Evolutionary conservation across 129 eudicot species (phyloP), one percentile per base, ranked within the genome.

Genomic region (Flaveria robusta): DNA sequence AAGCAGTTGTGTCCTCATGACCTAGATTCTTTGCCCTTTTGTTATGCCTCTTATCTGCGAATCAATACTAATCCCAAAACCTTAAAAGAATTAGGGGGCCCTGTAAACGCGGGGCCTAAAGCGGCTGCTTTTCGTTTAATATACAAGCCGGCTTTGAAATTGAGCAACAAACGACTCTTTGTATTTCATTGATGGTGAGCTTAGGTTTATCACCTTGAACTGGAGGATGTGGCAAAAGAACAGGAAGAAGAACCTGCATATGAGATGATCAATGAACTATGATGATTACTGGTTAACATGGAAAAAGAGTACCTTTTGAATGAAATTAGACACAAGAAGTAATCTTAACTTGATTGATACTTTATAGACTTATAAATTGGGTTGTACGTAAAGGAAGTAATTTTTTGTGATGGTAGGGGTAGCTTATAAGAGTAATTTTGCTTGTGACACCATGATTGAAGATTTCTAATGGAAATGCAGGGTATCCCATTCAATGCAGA

Each of bases 201-300:
- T 62, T 62, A 62, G 68, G 68, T 26, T 62, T 62, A 26, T 62
- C 8, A 26, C 41, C 41, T 59, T 23, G 66, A 59, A 59, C 34
- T 59, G 66, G 66, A 59, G 14, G 16, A 60, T 60, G 39, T 23
- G 67, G 18, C 55, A 13, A 49, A 13, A 13, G n/a, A 15, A 1
- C 1, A 51, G 58, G 58, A n/a, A 15, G 58, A 16, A 3, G 58
- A 55, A 55, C 5, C 11, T 54, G 26, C 62, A 54, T 54, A 18
- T 54, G 62, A 18, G 27, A 18, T 54, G 62, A 11, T 46, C 15
- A 12, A 12, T 46, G 15, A 41, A 67, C 41, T 51, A 68, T 45
- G 74, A 45, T 41, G 74, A 68, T 66, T 18, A 39, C 24, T 67
- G n/a, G 19, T 5, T 45, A 20, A 16, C n/a, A 67, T 60, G 54